Evolutionary conservation across 768 basidiomycete genomes (phyloP), one percentile per base, ranked within the genome.

Genomic region (Pisolithus orientalis): DNA sequence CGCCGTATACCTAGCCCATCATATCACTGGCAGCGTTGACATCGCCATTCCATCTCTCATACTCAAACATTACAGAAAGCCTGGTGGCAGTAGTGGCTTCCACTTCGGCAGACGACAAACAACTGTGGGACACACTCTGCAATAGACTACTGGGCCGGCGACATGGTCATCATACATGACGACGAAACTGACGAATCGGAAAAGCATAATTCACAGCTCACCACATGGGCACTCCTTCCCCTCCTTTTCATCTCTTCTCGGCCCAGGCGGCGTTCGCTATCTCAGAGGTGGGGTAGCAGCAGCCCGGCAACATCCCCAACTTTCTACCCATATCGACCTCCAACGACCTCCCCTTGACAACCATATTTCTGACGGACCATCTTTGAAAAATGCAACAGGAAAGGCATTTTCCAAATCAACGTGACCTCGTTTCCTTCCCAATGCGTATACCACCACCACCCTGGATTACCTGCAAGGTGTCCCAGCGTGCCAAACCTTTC

Each of bases 21-120:
- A 84, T 65, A 68, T 96, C 48, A 64, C 73, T 38, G 72, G 82
- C 57, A 87, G 85, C 65, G 79, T 92, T 53, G 93, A 94, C 68
- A 77, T 96, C 45, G 86, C 86, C 31, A 88, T 96, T 39, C 93
- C 94, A 0, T 87, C 90, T 25, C 81, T 96, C 61, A 92, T 96
- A 62, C 81, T 94, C 59, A 93, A 92, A 67, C 84, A 92, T 17
- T 85, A 79, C 57, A 76, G 82, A 55, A 89, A 87, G 63, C 80
- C 85, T 2, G 83, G 79, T 31, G 14, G 32, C 28, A n/a, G n/a
- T n/a, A 82, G 78, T 57, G 82, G 79, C 2, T 80, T 90, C 58
- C 81, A 79, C 50, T 77, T 90, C 89, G 1, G 85, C 90, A 46
- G 72, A 78, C 29, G 87, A 85, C 29, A 87, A 83, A 65, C 71